A percentile compares a stretch with the other conserved stretches of the same genome.
phyloP scores from a whole-genome alignment of 768 basidiomycete genomes.

The Boletellus ananas region DNA sequence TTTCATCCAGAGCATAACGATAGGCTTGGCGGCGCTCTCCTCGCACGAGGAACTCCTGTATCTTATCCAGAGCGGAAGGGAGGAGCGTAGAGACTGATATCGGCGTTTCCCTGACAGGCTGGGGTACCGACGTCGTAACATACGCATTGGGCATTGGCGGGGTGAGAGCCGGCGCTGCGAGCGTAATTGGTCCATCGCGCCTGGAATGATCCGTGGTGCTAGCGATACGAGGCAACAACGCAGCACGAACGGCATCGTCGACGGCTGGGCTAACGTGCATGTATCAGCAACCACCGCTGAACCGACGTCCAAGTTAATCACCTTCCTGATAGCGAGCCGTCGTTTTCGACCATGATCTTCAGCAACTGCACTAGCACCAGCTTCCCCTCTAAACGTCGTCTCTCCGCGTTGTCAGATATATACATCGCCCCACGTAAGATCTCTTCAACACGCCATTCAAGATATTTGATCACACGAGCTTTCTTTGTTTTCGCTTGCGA shows the following conservation, averaged over 20 bases:
- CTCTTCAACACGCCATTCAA: slow-evolving; percentile 72
- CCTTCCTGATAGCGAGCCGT: slow-evolving; percentile 85
- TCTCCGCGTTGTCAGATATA: slow-evolving; percentile 49
- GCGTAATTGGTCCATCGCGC: slow-evolving; percentile 16
- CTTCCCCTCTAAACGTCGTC: slow-evolving; percentile 69
- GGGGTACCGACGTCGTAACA: slow-evolving; percentile 11
- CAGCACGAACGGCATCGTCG: slow-evolving; percentile 71
- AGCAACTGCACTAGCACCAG: slow-evolving; percentile 70
- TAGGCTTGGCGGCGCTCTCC: slow-evolving; percentile 88
- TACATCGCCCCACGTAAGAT: slow-evolving; percentile 75
- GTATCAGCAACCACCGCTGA: slow-evolving; percentile 15
- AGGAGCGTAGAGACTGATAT: slow-evolving; percentile 58
- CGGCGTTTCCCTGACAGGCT: slow-evolving; percentile 43
- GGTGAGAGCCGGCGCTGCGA: slow-evolving; percentile 30
- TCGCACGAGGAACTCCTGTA: slow-evolving; percentile 73
- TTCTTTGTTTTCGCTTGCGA: slow-evolving; percentile 82
- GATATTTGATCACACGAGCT: slow-evolving; percentile 67
- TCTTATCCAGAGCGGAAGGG: slow-evolving; percentile 65
- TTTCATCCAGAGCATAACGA: slow-evolving; percentile 82
- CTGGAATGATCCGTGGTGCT: slow-evolving; percentile 20
- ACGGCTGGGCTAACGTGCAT: slow-evolving; percentile 48
- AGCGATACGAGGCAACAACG: slow-evolving; percentile 59
- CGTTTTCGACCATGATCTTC: slow-evolving; percentile 80
- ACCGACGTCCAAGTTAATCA: slow-evolving; percentile 30
- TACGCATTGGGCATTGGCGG: slow-evolving; percentile 22